phyloP scores from a whole-genome alignment of 257 asterid genomes.

The Nicotiana tomentosiformis region DNA sequence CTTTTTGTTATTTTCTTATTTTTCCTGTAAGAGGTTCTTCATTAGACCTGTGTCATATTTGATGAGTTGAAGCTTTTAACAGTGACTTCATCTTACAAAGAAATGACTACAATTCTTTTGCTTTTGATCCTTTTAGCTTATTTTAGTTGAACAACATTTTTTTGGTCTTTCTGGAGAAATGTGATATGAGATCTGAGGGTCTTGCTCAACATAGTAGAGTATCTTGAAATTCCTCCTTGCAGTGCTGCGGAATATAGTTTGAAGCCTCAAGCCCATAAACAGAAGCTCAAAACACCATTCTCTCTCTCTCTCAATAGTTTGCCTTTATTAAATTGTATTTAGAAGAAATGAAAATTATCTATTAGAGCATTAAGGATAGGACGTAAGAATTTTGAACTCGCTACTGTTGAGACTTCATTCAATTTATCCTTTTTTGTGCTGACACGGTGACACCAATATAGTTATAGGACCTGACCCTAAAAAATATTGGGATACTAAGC shows the following conservation, averaged over 20 bases:
- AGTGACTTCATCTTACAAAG: not conserved
- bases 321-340: not conserved
- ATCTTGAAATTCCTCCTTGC: too few relatives aligned
- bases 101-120: not conserved
- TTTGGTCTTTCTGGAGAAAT: too few relatives aligned
- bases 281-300: not conserved
- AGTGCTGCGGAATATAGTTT: not conserved
- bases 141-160: too few relatives aligned
- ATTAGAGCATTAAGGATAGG: too few relatives aligned
- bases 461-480: too few relatives aligned
- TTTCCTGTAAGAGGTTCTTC: not conserved
- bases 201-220: too few relatives aligned
- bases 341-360: not conserved
- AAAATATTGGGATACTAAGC: too few relatives aligned
- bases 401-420: too few relatives aligned
- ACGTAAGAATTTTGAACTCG: too few relatives aligned
- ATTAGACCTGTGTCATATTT: not conserved
- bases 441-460: too few relatives aligned
- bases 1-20: not conserved
- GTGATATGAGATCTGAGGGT: too few relatives aligned
- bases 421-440: too few relatives aligned
- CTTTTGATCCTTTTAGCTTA: not conserved
- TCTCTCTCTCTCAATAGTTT: not conserved
- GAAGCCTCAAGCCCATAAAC: not conserved
- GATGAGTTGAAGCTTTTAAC: not conserved